Percentiles rank a stretch among this genome's conserved stretches.
These are phyloP conservation scores for Jacaranda copaia DNA, from an alignment of 257 asterid genomes.

Conservation along the genomic window DNA sequence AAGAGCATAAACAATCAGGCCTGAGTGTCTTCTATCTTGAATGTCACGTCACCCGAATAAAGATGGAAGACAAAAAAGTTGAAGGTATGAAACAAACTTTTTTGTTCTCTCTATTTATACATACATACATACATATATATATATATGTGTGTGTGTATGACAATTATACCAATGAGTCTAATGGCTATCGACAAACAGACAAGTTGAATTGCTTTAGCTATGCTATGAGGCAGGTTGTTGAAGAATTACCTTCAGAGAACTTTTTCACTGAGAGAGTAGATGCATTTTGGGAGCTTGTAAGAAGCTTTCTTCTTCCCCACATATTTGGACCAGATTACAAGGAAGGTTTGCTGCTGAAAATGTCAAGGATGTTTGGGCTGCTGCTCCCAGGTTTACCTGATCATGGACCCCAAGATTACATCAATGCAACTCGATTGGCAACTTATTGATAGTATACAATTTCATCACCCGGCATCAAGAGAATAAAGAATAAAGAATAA, in stretches of 20 bases:
- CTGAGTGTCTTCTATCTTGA: too few relatives aligned
- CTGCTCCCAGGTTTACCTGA: slow-evolving; percentile 54
- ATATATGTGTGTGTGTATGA: too few relatives aligned
- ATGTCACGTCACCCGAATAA: too few relatives aligned
- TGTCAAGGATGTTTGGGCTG: slow-evolving; percentile 48
- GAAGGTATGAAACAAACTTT: too few relatives aligned
- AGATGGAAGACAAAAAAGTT: too few relatives aligned
- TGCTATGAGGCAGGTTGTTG: slow-evolving; percentile 40
- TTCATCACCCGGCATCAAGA: too few relatives aligned
- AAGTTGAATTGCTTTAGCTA: background rate
- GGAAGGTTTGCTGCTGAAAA: slow-evolving; percentile 48
- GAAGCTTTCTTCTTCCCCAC: slow-evolving; percentile 60
- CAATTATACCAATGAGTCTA: too few relatives aligned
- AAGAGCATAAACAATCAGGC: too few relatives aligned
- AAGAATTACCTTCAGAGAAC: slow-evolving; percentile 53
- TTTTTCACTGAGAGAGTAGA: slow-evolving; percentile 46
- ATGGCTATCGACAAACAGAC: too few relatives aligned
- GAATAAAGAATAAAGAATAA: too few relatives aligned
- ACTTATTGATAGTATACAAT: slow-evolving; percentile 14
- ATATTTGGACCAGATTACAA: slow-evolving; percentile 56
- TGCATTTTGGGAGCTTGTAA: slow-evolving; percentile 63
- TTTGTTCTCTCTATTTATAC: too few relatives aligned
- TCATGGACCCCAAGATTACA: slow-evolving; percentile 62
- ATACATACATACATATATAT: too few relatives aligned
- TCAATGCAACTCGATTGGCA: slow-evolving; percentile 64